Evolutionary conservation across 768 basidiomycete genomes (phyloP), one percentile per base, ranked within the genome.

Genomic region (Pleurotus giganteus): DNA sequence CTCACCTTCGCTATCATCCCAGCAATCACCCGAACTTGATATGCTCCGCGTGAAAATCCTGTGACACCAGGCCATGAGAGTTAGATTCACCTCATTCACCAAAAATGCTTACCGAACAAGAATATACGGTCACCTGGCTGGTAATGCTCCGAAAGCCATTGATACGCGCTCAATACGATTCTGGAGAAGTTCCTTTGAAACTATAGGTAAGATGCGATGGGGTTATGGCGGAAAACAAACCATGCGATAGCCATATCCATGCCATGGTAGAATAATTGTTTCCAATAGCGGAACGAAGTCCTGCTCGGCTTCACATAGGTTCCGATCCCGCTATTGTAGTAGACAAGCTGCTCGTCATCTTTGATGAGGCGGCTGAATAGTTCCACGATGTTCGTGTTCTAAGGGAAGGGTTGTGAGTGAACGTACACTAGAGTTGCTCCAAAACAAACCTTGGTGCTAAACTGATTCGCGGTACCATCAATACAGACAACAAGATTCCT

Each of bases 31-130:
- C 78, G 68, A 8, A 72, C 74, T 59, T 79, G 78, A 58, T 75
- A 78, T 27, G 75, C 77, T 3, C 78, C 78, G 15, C 78, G 76
- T 2, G 78, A 80, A 60, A 75, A 80, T 0, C 79, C 79, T 79
- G 36, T 4, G 6, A 19, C 4, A 44, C 15, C 2, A 44, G 8
- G 21, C n/a, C 21, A 5, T 17, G 0, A 17, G 26, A 26, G 5
- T 5, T 37, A 13, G 28, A 37, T 3, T 2, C 12, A 7, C 12
- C n/a, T 21, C 28, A 32, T 24, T 23, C 6, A 28, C 24, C 1
- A 15, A 28, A 8, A 11, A n/a, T 19, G 46, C 62, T 31, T 45
- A 72, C 75, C 78, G 37, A 79, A 76, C 7, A 79, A 46, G 59
- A 65, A 77, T 19, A 79, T 71, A 23, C 58, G 61, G 49, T 79